Base-by-base conservation (phyloP, 2,329 filamentous ascomycete species). In the Fusarium equiseti region DNA sequence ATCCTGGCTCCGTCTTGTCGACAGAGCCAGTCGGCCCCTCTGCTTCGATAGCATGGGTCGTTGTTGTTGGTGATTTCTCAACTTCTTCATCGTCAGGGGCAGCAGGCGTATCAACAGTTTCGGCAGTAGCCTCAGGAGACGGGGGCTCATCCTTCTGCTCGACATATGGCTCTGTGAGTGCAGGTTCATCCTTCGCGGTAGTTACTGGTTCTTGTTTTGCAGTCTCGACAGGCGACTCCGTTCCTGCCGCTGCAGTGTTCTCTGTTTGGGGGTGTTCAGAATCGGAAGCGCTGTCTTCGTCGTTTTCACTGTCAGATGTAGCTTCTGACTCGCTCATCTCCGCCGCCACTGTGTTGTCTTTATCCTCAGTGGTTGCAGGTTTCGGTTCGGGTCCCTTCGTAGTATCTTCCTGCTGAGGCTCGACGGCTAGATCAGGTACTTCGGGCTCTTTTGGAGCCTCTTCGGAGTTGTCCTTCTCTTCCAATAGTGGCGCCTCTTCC, bases 361-460 rank as follows among this genome's bases (percentile, higher is more conserved):
- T 44, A 5, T 13, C 54, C 16, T 66, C 60, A 20, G 54, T 48
- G 24, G 43, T 18, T 45, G 65, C 29, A 5, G 38, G 43, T 35
- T 66, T 58, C 26, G 56, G 31, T 26, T 60, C 57, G n/a, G 43
- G 24, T 6, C 40, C 24, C 26, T 63, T 55, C 6, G 27, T 32
- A 50, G 48, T 43, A 27, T 51, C 59, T 24, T 43, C 44, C 12
- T 64, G 38, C 13, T 72, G 61, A 3, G 38, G 32, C 10, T 63
- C 49, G 24, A 59, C 52, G 40, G 31, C 43, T 11, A 35, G n/a
- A 16, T 27, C 31, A 10, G 43, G 44, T 40, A 56, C 22, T 40
- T 60, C 27, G 10, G 27, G 26, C 40, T 72, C 68, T 31, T 27
- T 27, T 20, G 40, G 20, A 22, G 53, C 38, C 16, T 72, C 65